Evolutionary conservation across 345 rosid species (phyloP), one percentile per base, ranked within the genome.

Genomic region (Citrus reticulata): DNA sequence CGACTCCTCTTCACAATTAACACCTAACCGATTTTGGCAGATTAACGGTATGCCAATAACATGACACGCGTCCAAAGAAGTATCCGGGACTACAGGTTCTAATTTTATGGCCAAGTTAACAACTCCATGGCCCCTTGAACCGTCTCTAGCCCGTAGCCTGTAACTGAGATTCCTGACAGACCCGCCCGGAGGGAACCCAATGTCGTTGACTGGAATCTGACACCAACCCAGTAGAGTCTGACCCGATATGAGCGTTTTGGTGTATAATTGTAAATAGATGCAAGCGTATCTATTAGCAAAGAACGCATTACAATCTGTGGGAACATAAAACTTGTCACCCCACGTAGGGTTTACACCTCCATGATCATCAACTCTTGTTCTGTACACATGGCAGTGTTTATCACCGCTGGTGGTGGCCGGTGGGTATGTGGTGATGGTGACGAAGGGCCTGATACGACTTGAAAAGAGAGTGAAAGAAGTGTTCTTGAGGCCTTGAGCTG

Each of bases 251-350:
- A 85, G 88, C 46, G 82, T 54, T 72, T 84, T 85, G 34, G 79
- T 77, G 75, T 84, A 83, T 42, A 89, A 74, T 14, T 78, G 72
- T 32, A 89, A 78, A 27, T 68, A 54, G 13, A 83, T 46, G 60
- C 68, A 80, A 46, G 85, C 70, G 55, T 72, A 75, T 72, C 74
- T 73, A 34, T 81, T 79, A 24, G 82, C 59, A 54, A 87, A 80
- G 73, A 88, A 84, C 3, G 78, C 35, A 13, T 72, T 14, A 57
- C 66, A 10, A 57, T 84, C 89, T 0, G 81, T 14, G 0, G 86
- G 88, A 2, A 88, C 70, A 20, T 40, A 65, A 42, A 89, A 89
- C 72, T 82, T 86, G 60, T 89, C 91, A 9, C 87, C 91, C 93
- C 93, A 89, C 1, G 73, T 78, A 7, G 87, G 89, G 77, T 85